phyloP scores from a whole-genome alignment of 108 stramenopile species.

The Skeletonema costatum region DNA sequence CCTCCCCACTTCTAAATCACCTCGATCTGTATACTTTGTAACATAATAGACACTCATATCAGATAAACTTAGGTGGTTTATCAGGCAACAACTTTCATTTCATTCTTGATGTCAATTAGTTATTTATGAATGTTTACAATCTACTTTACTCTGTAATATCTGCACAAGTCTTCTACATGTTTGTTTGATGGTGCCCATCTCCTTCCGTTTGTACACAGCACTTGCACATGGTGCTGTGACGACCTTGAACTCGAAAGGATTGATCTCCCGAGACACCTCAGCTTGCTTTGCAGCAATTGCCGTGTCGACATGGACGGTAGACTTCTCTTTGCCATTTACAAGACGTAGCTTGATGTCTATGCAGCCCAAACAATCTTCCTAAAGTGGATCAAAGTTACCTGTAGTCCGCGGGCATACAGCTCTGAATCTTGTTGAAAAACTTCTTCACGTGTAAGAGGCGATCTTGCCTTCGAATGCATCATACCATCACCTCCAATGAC shows the following conservation, averaged over 20 bases:
- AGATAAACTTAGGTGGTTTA: not conserved
- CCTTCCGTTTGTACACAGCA: no score
- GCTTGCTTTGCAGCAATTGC: not conserved
- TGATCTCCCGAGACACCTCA: not conserved
- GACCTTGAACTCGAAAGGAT: not conserved
- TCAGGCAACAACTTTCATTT: not conserved
- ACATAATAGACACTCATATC: constrained; percentile 6
- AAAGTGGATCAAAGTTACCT: not conserved
- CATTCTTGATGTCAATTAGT: not conserved
- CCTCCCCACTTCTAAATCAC: constrained; percentile 1
- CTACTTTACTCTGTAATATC: not conserved
- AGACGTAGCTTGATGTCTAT: not conserved
- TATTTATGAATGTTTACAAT: not conserved
- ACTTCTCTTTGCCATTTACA: not conserved
- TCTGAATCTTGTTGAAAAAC: not conserved
- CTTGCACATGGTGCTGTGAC: no score
- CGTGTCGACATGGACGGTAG: not conserved
- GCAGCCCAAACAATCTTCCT: not conserved
- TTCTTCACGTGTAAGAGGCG: not conserved
- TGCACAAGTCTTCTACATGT: no score
- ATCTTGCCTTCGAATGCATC: not conserved
- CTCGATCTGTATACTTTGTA: not conserved
- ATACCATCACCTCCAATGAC: not conserved
- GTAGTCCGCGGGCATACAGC: not conserved
- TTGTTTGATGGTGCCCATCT: no score